Evolutionary conservation across 345 rosid species (phyloP), one percentile per base, ranked within the genome.

Genomic region (Camelina laxa): DNA sequence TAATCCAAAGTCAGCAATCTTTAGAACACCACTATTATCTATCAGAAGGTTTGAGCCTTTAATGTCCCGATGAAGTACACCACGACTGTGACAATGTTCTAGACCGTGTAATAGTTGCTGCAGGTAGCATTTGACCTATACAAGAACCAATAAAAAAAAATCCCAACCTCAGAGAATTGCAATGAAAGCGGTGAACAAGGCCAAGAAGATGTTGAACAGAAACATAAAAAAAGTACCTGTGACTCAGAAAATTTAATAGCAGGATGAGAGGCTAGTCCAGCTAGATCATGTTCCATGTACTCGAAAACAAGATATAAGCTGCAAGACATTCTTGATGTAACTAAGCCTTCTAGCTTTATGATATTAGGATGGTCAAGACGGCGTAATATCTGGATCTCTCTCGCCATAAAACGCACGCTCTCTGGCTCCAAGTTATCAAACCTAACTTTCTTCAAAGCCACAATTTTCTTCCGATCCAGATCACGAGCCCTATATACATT

Each of bases 281-380:
- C 91, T 74, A 95, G 70, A 85, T 95, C 99, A 82, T 95, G 99
- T 78, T 95, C 99, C 99, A 95, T 95, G 73, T 90, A 95, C 82
- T 95, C 99, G 48, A 95, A 95, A 73, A 95, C 99, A 79, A 95
- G 97, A 79, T 94, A 94, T 75, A 94, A 85, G 84, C 98, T 94
- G 79, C 97, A 91, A 51, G 98, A 94, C 97, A 94, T 95, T 85
- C 99, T 95, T 17, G 99, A 95, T 16, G 99, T 95, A 73, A 95
- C 99, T 65, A 95, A 85, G 62, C 99, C 99, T 84, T 95, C 99
- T 16, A 95, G 83, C 81, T 92, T 95, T 76, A 95, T 86, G 62
- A 95, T 92, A 85, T 95, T 95, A 4, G 89, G 91, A 75, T 95
- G 99, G 82, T 92, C 96, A 73, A 95, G 99, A 80, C 88, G 82